Percentiles rank a stretch among this genome's conserved stretches.
phyloP scores from a whole-genome alignment of 2,329 filamentous ascomycete species.

The Colletotrichum incanum region DNA sequence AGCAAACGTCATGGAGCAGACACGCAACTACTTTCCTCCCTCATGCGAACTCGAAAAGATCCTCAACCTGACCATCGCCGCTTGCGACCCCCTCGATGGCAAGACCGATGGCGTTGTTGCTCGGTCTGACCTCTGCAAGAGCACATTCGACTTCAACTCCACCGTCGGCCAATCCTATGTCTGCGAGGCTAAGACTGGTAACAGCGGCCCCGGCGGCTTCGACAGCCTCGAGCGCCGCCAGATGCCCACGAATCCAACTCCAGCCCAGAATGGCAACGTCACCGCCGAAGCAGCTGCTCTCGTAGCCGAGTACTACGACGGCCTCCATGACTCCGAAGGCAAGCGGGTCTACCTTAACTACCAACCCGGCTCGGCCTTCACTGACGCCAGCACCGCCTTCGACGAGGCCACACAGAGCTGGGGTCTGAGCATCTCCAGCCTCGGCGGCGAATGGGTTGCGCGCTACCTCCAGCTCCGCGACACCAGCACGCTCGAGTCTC shows the following conservation, averaged over 20 bases:
- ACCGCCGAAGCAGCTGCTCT: slow-evolving; percentile 17
- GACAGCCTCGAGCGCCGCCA: slow-evolving; percentile 20
- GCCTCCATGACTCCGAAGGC: slow-evolving; percentile 55
- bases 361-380: slow-evolving; percentile 51
- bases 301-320: slow-evolving; percentile 48
- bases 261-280: slow-evolving; percentile 43
- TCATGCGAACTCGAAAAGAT: slow-evolving; percentile 57
- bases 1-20: slow-evolving; percentile 56
- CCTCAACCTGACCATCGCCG: slow-evolving; percentile 67
- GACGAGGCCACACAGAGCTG: slow-evolving; percentile 49
- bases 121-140: slow-evolving; percentile 34
- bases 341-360: slow-evolving; percentile 54
- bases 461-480: slow-evolving; percentile 56
- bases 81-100: slow-evolving; percentile 71
- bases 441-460: slow-evolving; percentile 51
- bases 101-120: slow-evolving; percentile 61
- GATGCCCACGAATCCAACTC: slow-evolving; percentile 48
- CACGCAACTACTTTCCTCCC: slow-evolving; percentile 44
- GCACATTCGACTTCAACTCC: slow-evolving; percentile 37
- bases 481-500: slow-evolving; percentile 54
- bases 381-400: slow-evolving; percentile 53
- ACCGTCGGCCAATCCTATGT: slow-evolving; percentile 41
- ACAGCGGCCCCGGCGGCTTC: slow-evolving; percentile 48
- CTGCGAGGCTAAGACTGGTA: slow-evolving; percentile 56
- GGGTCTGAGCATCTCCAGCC: slow-evolving; percentile 26